Evolutionary conservation across 345 rosid genomes (phyloP).

Genomic region (Excoecaria agallocha): DNA sequence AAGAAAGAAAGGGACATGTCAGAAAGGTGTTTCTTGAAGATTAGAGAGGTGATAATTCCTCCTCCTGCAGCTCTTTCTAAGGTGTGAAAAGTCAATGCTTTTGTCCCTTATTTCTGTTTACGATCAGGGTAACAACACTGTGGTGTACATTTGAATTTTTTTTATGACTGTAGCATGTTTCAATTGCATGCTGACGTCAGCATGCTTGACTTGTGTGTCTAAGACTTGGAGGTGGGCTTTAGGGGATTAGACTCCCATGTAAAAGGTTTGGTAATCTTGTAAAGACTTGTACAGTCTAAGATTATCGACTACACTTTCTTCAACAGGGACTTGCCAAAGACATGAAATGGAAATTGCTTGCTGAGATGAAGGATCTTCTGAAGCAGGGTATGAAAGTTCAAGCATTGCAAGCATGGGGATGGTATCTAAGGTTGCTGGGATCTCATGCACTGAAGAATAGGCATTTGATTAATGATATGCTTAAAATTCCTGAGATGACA

Average conservation of each 20-base stretch:
- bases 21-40: conserved; percentile 48
- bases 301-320: conserved; percentile 10
- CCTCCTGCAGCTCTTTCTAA: conserved; percentile 42
- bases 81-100: conserved; percentile 27
- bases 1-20: conserved; percentile 56
- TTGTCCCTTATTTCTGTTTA: not conserved
- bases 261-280: not conserved
- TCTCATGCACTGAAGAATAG: conserved; percentile 37
- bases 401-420: conserved; percentile 57
- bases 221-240: conserved; percentile 1
- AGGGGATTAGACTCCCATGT: not conserved
- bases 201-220: not conserved
- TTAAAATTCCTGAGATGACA: conserved; percentile 51
- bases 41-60: conserved; percentile 40
- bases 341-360: conserved; percentile 38
- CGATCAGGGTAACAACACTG: not conserved
- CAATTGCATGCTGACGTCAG: not conserved
- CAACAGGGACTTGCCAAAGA: conserved; percentile 40
- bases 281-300: not conserved
- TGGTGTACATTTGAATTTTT: not conserved
- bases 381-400: conserved; percentile 49
- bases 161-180: not conserved
- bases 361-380: conserved; percentile 41
- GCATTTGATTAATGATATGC: conserved; percentile 48
- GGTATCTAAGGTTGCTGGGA: conserved; percentile 52